Conservation (phyloP, 2,329 filamentous ascomycete genomes). For the Blastomyces silverae region DNA sequence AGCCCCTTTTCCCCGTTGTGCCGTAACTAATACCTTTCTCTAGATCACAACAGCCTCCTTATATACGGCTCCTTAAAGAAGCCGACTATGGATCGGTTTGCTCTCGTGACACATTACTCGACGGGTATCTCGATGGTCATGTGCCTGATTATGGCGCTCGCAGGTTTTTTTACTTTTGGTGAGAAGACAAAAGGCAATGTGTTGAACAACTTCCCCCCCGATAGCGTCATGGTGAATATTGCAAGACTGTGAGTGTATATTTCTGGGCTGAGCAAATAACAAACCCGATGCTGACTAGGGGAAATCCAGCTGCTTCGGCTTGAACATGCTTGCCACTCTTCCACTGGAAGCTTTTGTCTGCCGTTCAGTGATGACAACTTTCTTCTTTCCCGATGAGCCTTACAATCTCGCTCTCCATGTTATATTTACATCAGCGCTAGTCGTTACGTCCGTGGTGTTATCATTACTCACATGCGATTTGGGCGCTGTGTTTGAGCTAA, state of each 20-base stretch:
- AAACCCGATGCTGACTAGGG: slow-evolving; percentile 22
- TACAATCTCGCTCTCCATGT: slow-evolving; percentile 81
- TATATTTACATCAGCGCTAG: slow-evolving; percentile 74
- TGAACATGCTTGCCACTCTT: slow-evolving; percentile 97
- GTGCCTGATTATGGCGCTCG: slow-evolving; percentile 79
- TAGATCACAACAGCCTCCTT: slow-evolving; percentile 88
- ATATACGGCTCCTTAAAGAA: slow-evolving; percentile 95
- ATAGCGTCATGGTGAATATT: slow-evolving; percentile 90
- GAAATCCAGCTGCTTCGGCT: slow-evolving; percentile 65
- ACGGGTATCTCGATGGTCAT: slow-evolving; percentile 86
- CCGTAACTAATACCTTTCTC: slow-evolving; percentile 18
- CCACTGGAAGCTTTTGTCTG: slow-evolving; percentile 97
- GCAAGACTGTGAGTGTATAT: slow-evolving; percentile 59
- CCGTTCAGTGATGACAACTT: slow-evolving; percentile 90
- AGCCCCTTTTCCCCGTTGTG: neutral
- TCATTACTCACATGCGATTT: slow-evolving; percentile 86
- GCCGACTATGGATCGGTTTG: slow-evolving; percentile 91
- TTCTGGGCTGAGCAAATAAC: neutral
- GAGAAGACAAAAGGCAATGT: slow-evolving; percentile 90
- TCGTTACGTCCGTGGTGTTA: slow-evolving; percentile 69
- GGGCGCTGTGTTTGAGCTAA: slow-evolving; percentile 88
- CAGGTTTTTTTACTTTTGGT: slow-evolving; percentile 88
- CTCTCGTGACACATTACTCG: slow-evolving; percentile 86
- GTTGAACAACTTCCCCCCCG: slow-evolving; percentile 89
- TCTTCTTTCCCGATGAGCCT: slow-evolving; percentile 63